Evolutionary conservation across 345 rosid species (phyloP), one percentile per base, ranked within the genome.

Genomic region (Arabidopsis arenosa): DNA sequence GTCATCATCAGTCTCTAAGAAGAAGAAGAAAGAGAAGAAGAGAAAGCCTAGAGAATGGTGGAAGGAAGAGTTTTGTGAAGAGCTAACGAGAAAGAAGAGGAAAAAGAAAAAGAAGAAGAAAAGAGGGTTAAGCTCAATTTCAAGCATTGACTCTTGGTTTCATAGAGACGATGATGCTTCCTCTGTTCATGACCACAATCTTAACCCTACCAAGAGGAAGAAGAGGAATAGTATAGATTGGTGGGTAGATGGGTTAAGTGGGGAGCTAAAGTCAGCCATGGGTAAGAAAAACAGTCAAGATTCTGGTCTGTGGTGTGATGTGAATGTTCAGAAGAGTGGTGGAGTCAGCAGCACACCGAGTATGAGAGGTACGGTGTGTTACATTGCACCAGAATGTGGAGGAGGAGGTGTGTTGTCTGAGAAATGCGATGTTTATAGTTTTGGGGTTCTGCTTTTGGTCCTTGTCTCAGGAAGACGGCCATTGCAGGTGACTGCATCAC

Each of bases 361-460:
- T 61, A 90, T 90, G 96, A 83, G 96, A 82, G 96, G 96, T 47
- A 90, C 96, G 0, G 93, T 90, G 35, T 90, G 96, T 64, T 90
- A 90, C 72, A 87, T 88, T 36, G 93, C 93, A 15, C 96, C 96
- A 5, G 96, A 90, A 74, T 90, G 86, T 51, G 91, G 96, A 0
- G 91, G 93, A 1, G 91, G 91, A 0, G 90, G 96, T 4, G 72
- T 74, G 39, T 49, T 84, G 40, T 90, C 96, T 0, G 96, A 87
- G 82, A 88, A 86, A 79, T 88, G 90, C 12, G 96, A 90, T 73
- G 86, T 90, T 7, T 90, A 90, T 39, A 90, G 96, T 69, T 90
- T 86, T 40, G 96, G 96, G 4, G 96, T 88, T 35, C 74, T 90
- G 43, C 81, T 90, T 60, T 78, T 90, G 70, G 96, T 90, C 35